Evolutionary conservation across 345 rosid species (phyloP).

Genomic region (Cardiospermum halicacabum): DNA sequence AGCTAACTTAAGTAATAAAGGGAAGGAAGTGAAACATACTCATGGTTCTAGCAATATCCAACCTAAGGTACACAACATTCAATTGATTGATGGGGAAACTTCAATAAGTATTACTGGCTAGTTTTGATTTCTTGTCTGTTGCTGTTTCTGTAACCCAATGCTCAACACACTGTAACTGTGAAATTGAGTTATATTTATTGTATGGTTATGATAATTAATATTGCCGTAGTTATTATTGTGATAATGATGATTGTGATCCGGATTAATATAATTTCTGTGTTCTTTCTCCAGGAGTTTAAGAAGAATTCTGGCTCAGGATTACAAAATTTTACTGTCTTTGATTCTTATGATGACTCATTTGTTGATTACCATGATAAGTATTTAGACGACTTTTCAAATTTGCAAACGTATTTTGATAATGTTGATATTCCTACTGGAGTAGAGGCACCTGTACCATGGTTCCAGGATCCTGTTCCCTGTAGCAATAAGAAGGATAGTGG

Average conservation of each 20-base stretch:
- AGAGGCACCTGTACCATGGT: conserved; percentile 70
- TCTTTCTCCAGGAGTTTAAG: conserved; percentile 12
- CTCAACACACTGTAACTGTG: neutral
- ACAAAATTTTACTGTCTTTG: conserved; percentile 29
- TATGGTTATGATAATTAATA: neutral
- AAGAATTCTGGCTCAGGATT: conserved; percentile 27
- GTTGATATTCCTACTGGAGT: conserved; percentile 72
- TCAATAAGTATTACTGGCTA: conserved; percentile 8
- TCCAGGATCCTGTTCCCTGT: conserved; percentile 29
- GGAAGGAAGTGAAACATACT: conserved; percentile 45
- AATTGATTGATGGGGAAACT: neutral
- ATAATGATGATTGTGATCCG: no score
- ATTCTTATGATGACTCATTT: conserved; percentile 32
- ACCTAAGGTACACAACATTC: conserved; percentile 23
- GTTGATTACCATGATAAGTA: conserved; percentile 26
- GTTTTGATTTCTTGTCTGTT: neutral
- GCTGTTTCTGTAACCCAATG: neutral
- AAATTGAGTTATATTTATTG: neutral
- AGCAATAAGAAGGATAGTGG: conserved; percentile 19
- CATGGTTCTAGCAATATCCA: conserved; percentile 19
- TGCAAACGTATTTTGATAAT: conserved; percentile 68
- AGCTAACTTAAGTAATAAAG: conserved; percentile 44
- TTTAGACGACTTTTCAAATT: conserved; percentile 39
- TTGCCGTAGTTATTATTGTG: no score
- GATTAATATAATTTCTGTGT: neutral